Percentiles rank a stretch among this genome's conserved stretches.
These are phyloP conservation scores for Cystobasidium pallidum DNA, from an alignment of 1,284 basidiomycete species.

Conservation along the genomic window DNA sequence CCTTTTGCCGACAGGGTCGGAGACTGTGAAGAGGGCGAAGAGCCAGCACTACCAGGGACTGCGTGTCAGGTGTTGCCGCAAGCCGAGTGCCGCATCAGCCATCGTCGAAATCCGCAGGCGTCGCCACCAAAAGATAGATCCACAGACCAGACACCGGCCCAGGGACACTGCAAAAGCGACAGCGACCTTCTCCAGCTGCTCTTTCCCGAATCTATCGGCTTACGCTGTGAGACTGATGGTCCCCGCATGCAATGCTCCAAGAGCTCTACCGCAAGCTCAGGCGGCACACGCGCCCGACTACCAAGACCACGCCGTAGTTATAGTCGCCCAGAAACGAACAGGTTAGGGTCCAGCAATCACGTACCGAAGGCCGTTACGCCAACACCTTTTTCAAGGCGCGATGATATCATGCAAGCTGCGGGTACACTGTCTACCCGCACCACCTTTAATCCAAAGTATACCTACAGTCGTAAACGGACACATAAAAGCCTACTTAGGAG, in stretches of 20 bases:
- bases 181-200: background rate
- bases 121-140: background rate
- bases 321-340: no score
- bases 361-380: no score
- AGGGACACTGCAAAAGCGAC: background rate
- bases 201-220: background rate
- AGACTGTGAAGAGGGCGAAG: background rate
- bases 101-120: background rate
- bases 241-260: background rate
- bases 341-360: no score
- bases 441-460: background rate
- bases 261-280: no score
- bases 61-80: background rate
- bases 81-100: background rate
- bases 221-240: background rate
- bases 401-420: background rate
- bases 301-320: no score
- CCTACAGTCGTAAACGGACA: background rate
- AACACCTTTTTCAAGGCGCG: background rate
- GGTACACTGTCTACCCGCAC: background rate
- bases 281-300: no score
- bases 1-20: conserved; percentile 13
- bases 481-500: background rate
- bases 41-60: background rate
- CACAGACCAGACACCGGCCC: background rate